A percentile compares a stretch with the other conserved stretches of the same genome.
phyloP scores from a whole-genome alignment of 139 green algal species.

The Ulvella scutata region DNA sequence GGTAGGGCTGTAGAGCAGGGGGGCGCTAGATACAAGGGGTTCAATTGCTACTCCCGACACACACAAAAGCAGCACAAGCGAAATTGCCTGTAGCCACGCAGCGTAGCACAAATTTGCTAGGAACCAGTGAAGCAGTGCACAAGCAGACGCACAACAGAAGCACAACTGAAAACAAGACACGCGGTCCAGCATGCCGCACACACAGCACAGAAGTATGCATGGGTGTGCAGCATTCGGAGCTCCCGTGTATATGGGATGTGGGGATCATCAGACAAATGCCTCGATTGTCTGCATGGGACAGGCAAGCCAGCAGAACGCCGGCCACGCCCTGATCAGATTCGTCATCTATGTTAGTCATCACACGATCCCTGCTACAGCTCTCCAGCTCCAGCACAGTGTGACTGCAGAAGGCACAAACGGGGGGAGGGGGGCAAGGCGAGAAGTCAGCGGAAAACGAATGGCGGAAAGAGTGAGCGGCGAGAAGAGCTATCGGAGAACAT shows the following conservation, averaged over 20 bases:
- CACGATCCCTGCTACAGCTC: too few species aligned
- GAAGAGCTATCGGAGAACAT: too few species aligned
- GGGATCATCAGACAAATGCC: background rate
- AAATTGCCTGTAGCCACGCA: too few species aligned
- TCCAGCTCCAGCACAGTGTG: too few species aligned
- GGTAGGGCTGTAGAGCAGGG: too few species aligned
- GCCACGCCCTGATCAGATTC: background rate
- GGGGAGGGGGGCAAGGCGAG: too few species aligned
- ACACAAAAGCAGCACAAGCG: too few species aligned
- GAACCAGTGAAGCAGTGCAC: background rate
- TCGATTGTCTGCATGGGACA: background rate
- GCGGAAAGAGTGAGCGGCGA: too few species aligned
- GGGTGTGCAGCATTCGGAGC: background rate
- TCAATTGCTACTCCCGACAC: too few species aligned
- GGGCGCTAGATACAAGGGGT: too few species aligned
- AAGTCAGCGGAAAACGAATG: too few species aligned
- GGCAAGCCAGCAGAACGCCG: background rate
- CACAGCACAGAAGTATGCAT: background rate
- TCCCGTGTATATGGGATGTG: background rate
- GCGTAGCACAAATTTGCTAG: background rate
- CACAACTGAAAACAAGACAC: background rate
- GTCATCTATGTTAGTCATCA: conserved; percentile 3
- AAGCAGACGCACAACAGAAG: background rate
- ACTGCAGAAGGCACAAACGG: too few species aligned
- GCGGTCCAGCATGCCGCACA: background rate